Evolutionary conservation across 176 grass and related monocot species (phyloP), one percentile per base, ranked within the genome.

Genomic region (Carex pumila): DNA sequence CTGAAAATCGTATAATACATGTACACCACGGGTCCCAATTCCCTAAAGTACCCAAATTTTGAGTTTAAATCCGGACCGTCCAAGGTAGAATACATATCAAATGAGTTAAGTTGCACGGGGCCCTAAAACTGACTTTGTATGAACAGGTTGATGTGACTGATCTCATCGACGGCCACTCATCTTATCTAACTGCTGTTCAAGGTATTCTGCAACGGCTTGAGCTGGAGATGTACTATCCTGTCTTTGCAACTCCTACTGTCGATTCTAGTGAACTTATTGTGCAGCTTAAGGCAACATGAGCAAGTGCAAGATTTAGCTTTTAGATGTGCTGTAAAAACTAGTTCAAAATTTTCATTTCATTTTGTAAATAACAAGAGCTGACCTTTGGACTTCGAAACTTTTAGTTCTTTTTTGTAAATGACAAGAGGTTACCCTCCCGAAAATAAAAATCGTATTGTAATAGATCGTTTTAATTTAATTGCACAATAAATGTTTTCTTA

Each of bases 81-180:
- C 4, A 39, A 39, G 37, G 37, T 39, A 39, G 37, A 39, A 39
- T 34, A 3, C 32, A 34, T 25, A 25, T 25, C 25, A 25, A 25
- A 25, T 25, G 25, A 25, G 25, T 25, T 25, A 25, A 0, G 0
- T 25, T 25, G 25, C 25, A 25, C 0, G 25, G 25, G 25, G 25
- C 25, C 25, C 25, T 25, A 25, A 25, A 86, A 87, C 79, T 6
- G 34, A 47, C 61, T 72, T 39, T 83, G 64, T 47, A 61, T 62
- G 55, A 63, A 54, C 87, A 94, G 94, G 94, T 97, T 86, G 94
- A 94, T 61, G 90, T 89, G 15, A 94, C 87, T 10, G 90, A 91
- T 63, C 79, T 92, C 61, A 87, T 97, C 58, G 88, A 89, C 0
- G 88, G 90, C 61, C 92, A 94, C 45, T 88, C 92, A 9, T 97